Evolutionary conservation across 768 basidiomycete species (phyloP), one percentile per base, ranked within the genome.

Genomic region (Lanmaoa rubissima): DNA sequence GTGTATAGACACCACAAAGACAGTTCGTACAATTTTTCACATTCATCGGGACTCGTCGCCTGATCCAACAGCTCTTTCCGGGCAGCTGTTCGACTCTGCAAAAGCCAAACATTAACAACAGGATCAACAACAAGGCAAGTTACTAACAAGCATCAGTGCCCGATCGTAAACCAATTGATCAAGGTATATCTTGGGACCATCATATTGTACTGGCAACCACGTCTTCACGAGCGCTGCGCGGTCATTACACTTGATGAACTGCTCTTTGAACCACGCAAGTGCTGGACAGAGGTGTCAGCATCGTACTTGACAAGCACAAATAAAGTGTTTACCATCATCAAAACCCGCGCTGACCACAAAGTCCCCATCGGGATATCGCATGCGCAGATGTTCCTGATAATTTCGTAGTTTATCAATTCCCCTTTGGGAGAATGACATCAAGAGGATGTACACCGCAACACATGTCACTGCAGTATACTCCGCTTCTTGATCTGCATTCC

Each of bases 81-180:
- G 1, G 96, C 95, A 39, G 95, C 95, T 0, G 87, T 89, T 6
- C 95, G 90, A 63, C 94, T 95, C 95, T 98, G 73, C 21, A 39
- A 4, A 38, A 35, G 14, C 17, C 41, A 45, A 38, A 38, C 21
- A 19, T 51, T 39, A 46, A 53, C 31, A 34, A 36, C n/a, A 2
- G 51, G 16, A 11, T 54, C 50, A 41, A 3, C 28, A n/a, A 26
- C 26, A 31, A 36, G 41, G 16, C 24, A 52, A 49, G 28, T 1
- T 12, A 80, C 90, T 48, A 57, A 97, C 96, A 43, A 95, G 78
- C 42, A 87, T 76, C 35, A 97, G 78, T 0, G 95, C 96, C 53
- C 91, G 88, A 69, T 98, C 94, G 69, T 97, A 98, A 5, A 98
- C 82, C 24, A 98, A 76, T 71, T 93, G 89, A 69, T 98, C 95